These are phyloP conservation scores for Naganishia sp. DNA, from an alignment of 1,284 basidiomycete species.

Conservation along the genomic window DNA sequence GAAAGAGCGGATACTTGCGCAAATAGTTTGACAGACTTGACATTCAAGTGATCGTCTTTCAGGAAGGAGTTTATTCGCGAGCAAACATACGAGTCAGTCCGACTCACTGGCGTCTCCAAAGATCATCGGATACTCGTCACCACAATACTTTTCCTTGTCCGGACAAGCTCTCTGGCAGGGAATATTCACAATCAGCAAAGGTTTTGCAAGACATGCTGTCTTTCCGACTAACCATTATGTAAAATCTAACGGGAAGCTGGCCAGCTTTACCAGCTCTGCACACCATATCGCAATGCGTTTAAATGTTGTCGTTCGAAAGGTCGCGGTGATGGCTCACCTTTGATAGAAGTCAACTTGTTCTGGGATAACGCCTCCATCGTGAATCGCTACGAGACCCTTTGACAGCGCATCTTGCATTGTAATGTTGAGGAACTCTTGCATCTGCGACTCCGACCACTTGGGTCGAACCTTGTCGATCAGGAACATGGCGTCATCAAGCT, in stretches of 20 bases:
- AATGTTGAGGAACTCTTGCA: constrained; percentile 64
- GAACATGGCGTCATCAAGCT: constrained; percentile 51
- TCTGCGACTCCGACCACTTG: constrained; percentile 62
- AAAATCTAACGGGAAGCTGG: constrained; percentile 61
- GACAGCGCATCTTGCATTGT: constrained; percentile 68
- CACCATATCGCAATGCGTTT: too few species aligned
- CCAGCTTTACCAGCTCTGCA: constrained; percentile 6
- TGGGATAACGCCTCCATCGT: constrained; percentile 69
- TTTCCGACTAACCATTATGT: constrained; percentile 67
- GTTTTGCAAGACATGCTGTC: constrained; percentile 35
- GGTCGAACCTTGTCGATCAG: constrained; percentile 58
- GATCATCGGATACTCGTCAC: constrained; percentile 63
- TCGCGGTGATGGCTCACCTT: constrained; percentile 53
- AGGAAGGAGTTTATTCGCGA: neutral
- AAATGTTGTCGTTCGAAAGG: too few species aligned
- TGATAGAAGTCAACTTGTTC: constrained; percentile 67
- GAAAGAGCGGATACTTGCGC: constrained; percentile 42
- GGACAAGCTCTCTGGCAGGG: constrained; percentile 47
- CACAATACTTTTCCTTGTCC: constrained; percentile 66
- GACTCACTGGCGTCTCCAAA: constrained; percentile 60
- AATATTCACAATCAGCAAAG: constrained; percentile 4
- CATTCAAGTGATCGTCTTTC: constrained; percentile 63
- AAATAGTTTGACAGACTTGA: constrained; percentile 81
- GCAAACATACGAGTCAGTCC: neutral
- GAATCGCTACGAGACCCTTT: constrained; percentile 76